Evolutionary conservation across 2,329 filamentous ascomycete genomes (phyloP).

Genomic region (Beauveria brongniartii): DNA sequence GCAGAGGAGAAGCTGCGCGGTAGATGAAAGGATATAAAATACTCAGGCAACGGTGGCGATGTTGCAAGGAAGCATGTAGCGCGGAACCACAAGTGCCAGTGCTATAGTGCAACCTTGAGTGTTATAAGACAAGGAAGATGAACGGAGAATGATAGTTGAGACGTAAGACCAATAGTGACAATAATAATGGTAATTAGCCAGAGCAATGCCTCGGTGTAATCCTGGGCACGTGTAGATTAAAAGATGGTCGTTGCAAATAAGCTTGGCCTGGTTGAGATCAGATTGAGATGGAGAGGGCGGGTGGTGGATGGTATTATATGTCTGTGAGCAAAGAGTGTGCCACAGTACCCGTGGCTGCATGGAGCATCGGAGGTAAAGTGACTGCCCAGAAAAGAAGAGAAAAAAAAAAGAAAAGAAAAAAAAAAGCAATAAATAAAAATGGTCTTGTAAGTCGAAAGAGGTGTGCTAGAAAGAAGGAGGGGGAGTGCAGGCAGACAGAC

Average conservation of each 20-base stretch:
- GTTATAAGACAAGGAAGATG: background rate
- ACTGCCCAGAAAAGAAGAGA: background rate
- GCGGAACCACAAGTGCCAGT: background rate
- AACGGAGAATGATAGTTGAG: background rate
- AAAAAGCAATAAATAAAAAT: background rate
- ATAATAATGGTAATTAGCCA: background rate
- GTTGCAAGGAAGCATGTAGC: background rate
- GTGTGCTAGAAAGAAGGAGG: constrained; percentile 1
- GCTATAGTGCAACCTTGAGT: background rate
- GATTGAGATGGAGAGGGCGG: constrained; percentile 5
- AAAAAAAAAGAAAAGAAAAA: background rate
- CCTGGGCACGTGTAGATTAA: background rate
- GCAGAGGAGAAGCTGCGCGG: background rate
- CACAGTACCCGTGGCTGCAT: background rate
- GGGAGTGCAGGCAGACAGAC: background rate
- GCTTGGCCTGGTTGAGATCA: constrained; percentile 1
- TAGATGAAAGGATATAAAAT: background rate
- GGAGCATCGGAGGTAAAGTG: background rate
- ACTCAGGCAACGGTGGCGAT: background rate
- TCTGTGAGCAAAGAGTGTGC: constrained; percentile 5
- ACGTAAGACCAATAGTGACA: background rate
- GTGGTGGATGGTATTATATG: constrained; percentile 8
- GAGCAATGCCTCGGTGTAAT: background rate
- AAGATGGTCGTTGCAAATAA: background rate
- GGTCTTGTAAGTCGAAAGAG: constrained; percentile 3